Base-by-base conservation (phyloP, 768 basidiomycete species). In the Pulveroboletus sp. region DNA sequence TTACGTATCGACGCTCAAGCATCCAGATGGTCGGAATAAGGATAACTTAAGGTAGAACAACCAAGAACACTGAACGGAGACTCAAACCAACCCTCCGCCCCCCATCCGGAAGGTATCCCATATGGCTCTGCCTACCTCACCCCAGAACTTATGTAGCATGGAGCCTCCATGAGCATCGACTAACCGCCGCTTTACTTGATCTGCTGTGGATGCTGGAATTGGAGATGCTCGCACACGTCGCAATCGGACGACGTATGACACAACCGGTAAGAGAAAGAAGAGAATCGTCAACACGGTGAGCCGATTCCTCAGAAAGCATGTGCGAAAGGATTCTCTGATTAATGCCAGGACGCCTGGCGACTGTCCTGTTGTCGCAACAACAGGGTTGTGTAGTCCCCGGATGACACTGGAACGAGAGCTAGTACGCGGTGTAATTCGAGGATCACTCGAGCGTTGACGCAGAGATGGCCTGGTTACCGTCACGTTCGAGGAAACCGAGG, bases 81-180 rank as follows among this genome's bases (percentile, higher is more conserved):
- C n/a, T 70, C 65, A 88, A 39, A 84, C 84, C 51, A 88, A 66
- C 17, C 87, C 88, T 55, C 84, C 79, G 17, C 85, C 87, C 1
- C 81, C 87, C 87, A 90, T 89, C 58, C 73, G 76, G 30, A 86
- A 74, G 4, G 85, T 84, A 69, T 90, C 87, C 41, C 69, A 64
- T 14, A 90, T 71, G 6, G 75, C 80, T 38, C 75, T 73, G 4
- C 77, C 57, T 7, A 76, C 58, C 58, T 80, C 80, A 17, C 66
- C 65, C 80, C 84, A 84, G 30, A 77, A 67, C 75, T 45, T 39
- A 71, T 55, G 32, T 68, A 72, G 11, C 51, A 65, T 30, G 66
- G 75, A 57, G 53, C 57, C 71, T 17, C 54, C 64, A 17, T 70
- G 72, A n/a, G 65, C 69, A 32, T 69, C 71, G 24, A 71, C 69